A percentile compares a stretch with the other conserved stretches of the same genome.
Evolutionary conservation across 352 stramenopile genomes (phyloP).

Genomic region (Phytophthora litchii): DNA sequence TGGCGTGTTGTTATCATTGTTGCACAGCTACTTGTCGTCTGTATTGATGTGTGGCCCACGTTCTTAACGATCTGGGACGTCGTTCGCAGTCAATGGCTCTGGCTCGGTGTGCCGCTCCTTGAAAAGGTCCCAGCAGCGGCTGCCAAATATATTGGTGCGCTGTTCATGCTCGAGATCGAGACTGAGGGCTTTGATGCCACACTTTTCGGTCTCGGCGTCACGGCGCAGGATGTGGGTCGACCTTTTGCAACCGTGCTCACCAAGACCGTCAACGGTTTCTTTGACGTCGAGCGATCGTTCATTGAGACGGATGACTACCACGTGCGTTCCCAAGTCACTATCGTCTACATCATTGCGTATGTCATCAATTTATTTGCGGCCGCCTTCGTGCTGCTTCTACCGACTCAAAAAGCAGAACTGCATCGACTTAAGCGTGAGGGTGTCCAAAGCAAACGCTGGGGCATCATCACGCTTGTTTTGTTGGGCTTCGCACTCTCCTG

Average conservation of each 20-base stretch:
- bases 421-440: slow-evolving; percentile 50
- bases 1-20: slow-evolving; percentile 54
- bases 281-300: slow-evolving; percentile 55
- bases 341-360: slow-evolving; percentile 68
- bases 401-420: slow-evolving; percentile 59
- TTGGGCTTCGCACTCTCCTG: slow-evolving; percentile 53
- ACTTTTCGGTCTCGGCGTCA: slow-evolving; percentile 53
- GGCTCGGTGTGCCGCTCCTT: slow-evolving; percentile 59
- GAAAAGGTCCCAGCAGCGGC: slow-evolving; percentile 53
- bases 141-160: slow-evolving; percentile 45
- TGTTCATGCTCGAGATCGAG: slow-evolving; percentile 64
- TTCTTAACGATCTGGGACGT: slow-evolving; percentile 76
- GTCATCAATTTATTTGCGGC: slow-evolving; percentile 51
- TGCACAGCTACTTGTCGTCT: slow-evolving; percentile 50
- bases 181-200: slow-evolving; percentile 58
- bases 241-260: slow-evolving; percentile 63
- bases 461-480: slow-evolving; percentile 34
- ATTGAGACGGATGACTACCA: slow-evolving; percentile 48
- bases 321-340: slow-evolving; percentile 58
- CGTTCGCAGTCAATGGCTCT: slow-evolving; percentile 73
- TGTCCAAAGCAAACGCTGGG: slow-evolving; percentile 39
- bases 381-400: slow-evolving; percentile 53
- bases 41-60: slow-evolving; percentile 50
- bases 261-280: slow-evolving; percentile 61
- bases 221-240: slow-evolving; percentile 42